phyloP scores from a whole-genome alignment of 163 green algal genomes.

The Coccomyxa subellipsoidea region DNA sequence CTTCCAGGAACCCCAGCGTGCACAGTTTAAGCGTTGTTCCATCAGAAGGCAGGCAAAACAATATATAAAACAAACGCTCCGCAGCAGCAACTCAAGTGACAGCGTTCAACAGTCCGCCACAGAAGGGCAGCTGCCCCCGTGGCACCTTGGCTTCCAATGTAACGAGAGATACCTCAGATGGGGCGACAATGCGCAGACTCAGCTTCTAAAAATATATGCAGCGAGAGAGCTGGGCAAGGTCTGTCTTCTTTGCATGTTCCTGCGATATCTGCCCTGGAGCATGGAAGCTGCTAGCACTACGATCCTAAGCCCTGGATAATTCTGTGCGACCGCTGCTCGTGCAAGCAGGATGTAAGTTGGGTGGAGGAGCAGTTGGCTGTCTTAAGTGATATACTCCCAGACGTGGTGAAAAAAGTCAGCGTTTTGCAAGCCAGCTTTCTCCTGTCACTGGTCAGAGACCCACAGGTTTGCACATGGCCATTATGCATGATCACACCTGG shows the following conservation, averaged over 20 bases:
- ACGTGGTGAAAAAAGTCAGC: background rate
- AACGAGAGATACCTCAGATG: background rate
- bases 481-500: too few relatives aligned
- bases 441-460: background rate
- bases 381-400: background rate
- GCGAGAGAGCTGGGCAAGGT: background rate
- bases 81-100: too few relatives aligned
- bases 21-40: too few relatives aligned
- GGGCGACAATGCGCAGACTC: background rate
- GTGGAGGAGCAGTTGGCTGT: background rate
- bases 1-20: too few relatives aligned
- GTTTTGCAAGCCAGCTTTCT: background rate
- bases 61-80: too few relatives aligned
- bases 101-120: background rate
- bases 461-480: background rate
- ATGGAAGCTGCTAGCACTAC: background rate
- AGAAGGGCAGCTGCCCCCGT: constrained; percentile 8
- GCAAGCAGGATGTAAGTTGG: background rate
- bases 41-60: too few relatives aligned
- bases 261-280: background rate
- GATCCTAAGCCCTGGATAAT: background rate
- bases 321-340: background rate
- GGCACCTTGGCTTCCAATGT: background rate
- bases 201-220: constrained; percentile 3
- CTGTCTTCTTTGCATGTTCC: background rate